These are phyloP conservation scores for Vanilla planifolia DNA, from an alignment of 106 monocot genomes.

Conservation along the genomic window DNA sequence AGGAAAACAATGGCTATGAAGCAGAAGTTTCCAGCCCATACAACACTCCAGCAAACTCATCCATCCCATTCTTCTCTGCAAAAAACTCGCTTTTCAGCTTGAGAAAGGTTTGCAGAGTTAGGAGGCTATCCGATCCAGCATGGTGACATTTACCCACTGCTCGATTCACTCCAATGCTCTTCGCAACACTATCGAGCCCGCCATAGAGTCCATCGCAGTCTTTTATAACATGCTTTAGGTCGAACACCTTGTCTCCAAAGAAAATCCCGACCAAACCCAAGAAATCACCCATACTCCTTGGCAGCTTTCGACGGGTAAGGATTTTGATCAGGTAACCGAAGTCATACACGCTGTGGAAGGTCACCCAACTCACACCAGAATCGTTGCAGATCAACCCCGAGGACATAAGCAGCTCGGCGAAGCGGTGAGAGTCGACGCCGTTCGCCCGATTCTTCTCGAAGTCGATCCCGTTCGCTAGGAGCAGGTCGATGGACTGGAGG, in stretches of 20 bases:
- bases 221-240: slow-evolving; percentile 35
- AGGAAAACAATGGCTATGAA: too few species aligned
- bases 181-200: slow-evolving; percentile 30
- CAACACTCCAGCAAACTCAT: slow-evolving; percentile 9
- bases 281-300: slow-evolving; percentile 15
- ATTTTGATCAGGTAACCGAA: slow-evolving; percentile 39
- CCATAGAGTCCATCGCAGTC: slow-evolving; percentile 25
- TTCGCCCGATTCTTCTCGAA: slow-evolving; percentile 11
- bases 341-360: slow-evolving; percentile 41
- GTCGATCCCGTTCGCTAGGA: slow-evolving; percentile 15
- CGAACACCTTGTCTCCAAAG: slow-evolving; percentile 17
- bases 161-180: slow-evolving; percentile 14
- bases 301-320: slow-evolving; percentile 13
- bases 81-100: slow-evolving; percentile 9
- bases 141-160: slow-evolving; percentile 27
- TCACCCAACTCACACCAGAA: slow-evolving; percentile 17
- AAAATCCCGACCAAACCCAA: slow-evolving; percentile 14
- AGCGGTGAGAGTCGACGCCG: slow-evolving; percentile 16
- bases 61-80: background rate
- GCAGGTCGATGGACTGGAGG: slow-evolving; percentile 17
- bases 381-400: slow-evolving; percentile 27
- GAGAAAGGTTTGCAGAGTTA: slow-evolving; percentile 13
- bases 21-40: slow-evolving; percentile 17
- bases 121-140: slow-evolving; percentile 40
- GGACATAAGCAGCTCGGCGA: slow-evolving; percentile 18